Base-by-base conservation (phyloP, 495 filamentous ascomycete genomes). In the Amniculicola lignicola region DNA sequence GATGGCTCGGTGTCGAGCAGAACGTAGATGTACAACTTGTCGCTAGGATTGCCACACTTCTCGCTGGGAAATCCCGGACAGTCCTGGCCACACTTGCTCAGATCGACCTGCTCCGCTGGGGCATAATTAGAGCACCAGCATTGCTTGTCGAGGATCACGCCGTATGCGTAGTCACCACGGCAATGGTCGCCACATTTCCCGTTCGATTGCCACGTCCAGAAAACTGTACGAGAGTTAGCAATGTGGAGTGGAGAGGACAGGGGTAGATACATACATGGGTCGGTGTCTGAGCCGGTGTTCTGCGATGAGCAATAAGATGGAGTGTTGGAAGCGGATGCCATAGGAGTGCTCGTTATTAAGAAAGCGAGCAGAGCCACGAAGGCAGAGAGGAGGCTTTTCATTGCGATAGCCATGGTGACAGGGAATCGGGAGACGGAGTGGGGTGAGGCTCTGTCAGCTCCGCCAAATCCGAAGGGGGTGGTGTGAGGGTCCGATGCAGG, bases 91-190 rank as follows among this genome's bases (percentile, higher is more conserved):
- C 87, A 91, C 14, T 79, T 68, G 16, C 68, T 62, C 19, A 63
- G 69, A 61, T 55, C 69, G 2, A 68, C 68, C 21, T 74, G 72
- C 15, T 73, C 61, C 12, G 63, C 73, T 0, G 87, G 88, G 11
- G 72, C 74, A 57, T 84, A 84, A 59, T 91, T 81, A 1, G 85
- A 84, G 68, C 87, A 91, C 87, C 87, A 91, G 70, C 87, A 91
- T 27, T 70, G 67, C 18, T 80, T 71, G 16, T 72, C 75, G 61
- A 85, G 83, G 15, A 90, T 59, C 27, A 91, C 67, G 14, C 77
- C 88, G 64, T 88, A 85, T 9, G 86, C 87, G 66, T 82, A 89
- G 73, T 58, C 37, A 14, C 59, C 67, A 14, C 62, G 54, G 66
- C 88, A 90, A 36, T 72, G 72, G 2, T 69, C 59, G 38, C 65